Evolutionary conservation across 257 asterid species (phyloP).

Genomic region (Capsicum pubescens): DNA sequence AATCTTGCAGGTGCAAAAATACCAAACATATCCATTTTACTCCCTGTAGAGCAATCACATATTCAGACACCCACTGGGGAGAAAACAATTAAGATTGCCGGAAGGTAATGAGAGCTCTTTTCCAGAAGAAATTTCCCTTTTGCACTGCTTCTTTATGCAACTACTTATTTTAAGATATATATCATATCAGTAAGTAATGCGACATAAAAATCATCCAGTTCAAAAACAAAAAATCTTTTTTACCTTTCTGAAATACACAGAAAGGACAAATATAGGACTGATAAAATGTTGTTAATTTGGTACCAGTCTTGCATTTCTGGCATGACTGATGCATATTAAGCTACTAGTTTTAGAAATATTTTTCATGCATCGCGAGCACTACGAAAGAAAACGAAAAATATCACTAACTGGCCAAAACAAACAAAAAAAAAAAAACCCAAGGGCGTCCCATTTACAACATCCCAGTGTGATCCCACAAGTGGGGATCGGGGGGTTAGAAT

Average conservation of each 20-base stretch:
- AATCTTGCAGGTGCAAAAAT: constrained; percentile 71
- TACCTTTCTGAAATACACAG: not conserved
- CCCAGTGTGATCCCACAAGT: too few relatives aligned
- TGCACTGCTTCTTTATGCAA: constrained; percentile 4
- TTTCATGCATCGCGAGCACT: not conserved
- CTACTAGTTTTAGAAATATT: constrained; percentile 5
- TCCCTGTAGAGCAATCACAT: constrained; percentile 68
- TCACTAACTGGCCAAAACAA: not conserved
- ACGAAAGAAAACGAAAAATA: not conserved
- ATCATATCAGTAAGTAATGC: not conserved
- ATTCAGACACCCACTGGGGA: constrained; percentile 69
- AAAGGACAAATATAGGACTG: not conserved
- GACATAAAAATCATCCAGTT: not conserved
- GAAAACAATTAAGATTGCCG: constrained; percentile 68
- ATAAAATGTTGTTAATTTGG: constrained; percentile 10
- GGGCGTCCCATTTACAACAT: not conserved
- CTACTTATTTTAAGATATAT: not conserved
- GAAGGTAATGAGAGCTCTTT: constrained; percentile 57
- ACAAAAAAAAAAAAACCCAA: not conserved
- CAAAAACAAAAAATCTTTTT: not conserved
- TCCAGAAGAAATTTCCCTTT: not conserved
- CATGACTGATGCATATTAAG: not conserved
- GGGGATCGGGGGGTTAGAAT: too few relatives aligned
- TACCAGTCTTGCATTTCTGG: constrained; percentile 21
- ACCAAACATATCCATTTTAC: constrained; percentile 73